Evolutionary conservation across 257 asterid species (phyloP).

Genomic region (Nicotiana tabacum): DNA sequence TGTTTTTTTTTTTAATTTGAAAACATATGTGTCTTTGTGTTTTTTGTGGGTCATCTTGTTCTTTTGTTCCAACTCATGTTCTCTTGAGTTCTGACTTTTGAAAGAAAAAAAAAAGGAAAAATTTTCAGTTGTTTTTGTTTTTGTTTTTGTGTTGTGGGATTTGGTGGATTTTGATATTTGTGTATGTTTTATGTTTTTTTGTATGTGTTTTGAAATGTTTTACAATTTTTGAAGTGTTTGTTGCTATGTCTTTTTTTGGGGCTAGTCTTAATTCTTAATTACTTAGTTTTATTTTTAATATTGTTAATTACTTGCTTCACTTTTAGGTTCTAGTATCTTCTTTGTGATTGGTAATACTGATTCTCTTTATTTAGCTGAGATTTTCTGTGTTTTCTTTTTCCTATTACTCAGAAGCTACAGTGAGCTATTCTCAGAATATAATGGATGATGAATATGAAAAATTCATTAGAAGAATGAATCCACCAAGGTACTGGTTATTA

Average conservation of each 20-base stretch:
- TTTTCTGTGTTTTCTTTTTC: constrained; percentile 5
- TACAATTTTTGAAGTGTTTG: background rate
- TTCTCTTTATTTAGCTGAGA: constrained; percentile 26
- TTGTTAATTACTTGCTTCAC: constrained; percentile 23
- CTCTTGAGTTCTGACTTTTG: background rate
- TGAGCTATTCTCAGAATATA: constrained; percentile 49
- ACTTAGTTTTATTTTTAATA: constrained; percentile 9
- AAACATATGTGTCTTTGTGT: background rate
- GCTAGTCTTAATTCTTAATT: background rate
- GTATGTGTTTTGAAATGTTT: background rate
- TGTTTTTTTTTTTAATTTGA: background rate
- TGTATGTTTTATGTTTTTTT: background rate
- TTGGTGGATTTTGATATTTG: constrained; percentile 6
- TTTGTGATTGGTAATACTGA: constrained; percentile 40
- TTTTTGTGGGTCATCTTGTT: background rate
- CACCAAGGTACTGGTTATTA: constrained; percentile 54
- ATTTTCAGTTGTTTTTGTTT: background rate
- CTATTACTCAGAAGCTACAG: constrained; percentile 38
- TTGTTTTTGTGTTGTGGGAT: background rate
- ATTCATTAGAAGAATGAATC: constrained; percentile 86
- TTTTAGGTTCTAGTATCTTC: constrained; percentile 34
- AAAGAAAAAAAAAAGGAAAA: background rate
- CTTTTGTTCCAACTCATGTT: background rate
- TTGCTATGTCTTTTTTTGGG: background rate
- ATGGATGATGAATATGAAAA: constrained; percentile 94